Evolutionary conservation across 1,284 basidiomycete genomes (phyloP), one percentile per base, ranked within the genome.

Genomic region (Moniliophthora roreri): DNA sequence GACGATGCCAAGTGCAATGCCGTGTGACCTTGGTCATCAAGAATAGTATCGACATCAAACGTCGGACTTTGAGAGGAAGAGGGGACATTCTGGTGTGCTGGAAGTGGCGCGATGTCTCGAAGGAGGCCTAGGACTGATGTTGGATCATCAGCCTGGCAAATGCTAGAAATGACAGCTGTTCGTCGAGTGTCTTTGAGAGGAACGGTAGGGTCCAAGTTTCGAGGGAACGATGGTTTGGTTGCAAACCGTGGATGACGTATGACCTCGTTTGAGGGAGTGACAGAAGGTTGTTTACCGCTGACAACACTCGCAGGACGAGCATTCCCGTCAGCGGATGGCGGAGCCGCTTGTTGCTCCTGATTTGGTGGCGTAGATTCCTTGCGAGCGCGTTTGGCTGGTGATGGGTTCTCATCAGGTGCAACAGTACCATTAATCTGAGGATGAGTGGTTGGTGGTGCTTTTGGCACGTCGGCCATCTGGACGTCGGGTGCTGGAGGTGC

Each of bases 11-110:
- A 84, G 68, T 99, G 97, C 24, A 99, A 77, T 5, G 96, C 89
- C 0, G 94, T 95, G 69, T 99, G 96, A 0, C 94, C 93, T 64
- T 95, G 89, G 59, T 98, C 93, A 64, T 99, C 97, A 36, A 98
- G 82, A 40, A 95, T 79, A 16, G 83, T 79, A 66, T 98, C 91
- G 46, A 91, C 73, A 57, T 94, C 91, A 46, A 85, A 61, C 41
- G 67, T 59, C 5, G 60, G 58, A 35, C 62, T 62, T 56, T 54
- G 56, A 56, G 64, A 50, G 59, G 63, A 60, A 63, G 68, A 58
- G 52, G 67, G 55, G 58, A 60, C 20, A 66, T 62, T 53, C 20
- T 36, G 36, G 36, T 55, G 52, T 23, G 51, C n/a, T 48, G 77
- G 75, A 56, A 84, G 78, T 8, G 79, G 73, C 8, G 78, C 72